phyloP scores from a whole-genome alignment of 371 early-diverging fungal genomes.

The Dentiscutata heterogama region DNA sequence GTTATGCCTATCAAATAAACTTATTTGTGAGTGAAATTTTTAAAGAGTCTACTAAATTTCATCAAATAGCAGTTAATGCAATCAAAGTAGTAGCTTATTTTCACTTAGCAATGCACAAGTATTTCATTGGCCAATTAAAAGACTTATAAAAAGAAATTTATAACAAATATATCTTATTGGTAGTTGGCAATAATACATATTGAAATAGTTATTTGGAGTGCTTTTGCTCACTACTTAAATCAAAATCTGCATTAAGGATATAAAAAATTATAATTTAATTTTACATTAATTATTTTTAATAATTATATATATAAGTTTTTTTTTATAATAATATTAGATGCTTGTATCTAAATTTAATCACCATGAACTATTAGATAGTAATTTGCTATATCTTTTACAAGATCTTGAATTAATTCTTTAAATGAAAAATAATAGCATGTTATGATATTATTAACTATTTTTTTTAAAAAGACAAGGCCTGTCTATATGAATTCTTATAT shows the following conservation, averaged over 20 bases:
- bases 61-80: neutral
- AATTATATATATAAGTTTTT: neutral
- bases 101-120: neutral
- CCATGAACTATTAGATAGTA: neutral
- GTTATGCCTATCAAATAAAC: constrained; percentile 1
- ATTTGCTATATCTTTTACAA: neutral
- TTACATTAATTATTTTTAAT: too few species aligned
- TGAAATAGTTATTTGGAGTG: constrained; percentile 18
- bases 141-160: constrained; percentile 28
- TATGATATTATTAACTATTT: constrained; percentile 14
- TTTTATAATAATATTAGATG: constrained; percentile 1
- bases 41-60: constrained; percentile 24
- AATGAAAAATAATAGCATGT: neutral
- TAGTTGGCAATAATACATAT: neutral
- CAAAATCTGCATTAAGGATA: too few species aligned
- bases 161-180: constrained; percentile 14
- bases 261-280: neutral
- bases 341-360: constrained; percentile 28
- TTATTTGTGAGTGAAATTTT: constrained; percentile 12
- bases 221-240: neutral
- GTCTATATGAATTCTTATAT: constrained; percentile 30
- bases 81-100: constrained; percentile 15
- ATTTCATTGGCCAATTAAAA: constrained; percentile 9
- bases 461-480: constrained; percentile 24
- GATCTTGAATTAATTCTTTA: constrained; percentile 11